These are phyloP conservation scores for Shiraia sp. DNA, from an alignment of 2,329 filamentous ascomycete genomes.

Conservation along the genomic window DNA sequence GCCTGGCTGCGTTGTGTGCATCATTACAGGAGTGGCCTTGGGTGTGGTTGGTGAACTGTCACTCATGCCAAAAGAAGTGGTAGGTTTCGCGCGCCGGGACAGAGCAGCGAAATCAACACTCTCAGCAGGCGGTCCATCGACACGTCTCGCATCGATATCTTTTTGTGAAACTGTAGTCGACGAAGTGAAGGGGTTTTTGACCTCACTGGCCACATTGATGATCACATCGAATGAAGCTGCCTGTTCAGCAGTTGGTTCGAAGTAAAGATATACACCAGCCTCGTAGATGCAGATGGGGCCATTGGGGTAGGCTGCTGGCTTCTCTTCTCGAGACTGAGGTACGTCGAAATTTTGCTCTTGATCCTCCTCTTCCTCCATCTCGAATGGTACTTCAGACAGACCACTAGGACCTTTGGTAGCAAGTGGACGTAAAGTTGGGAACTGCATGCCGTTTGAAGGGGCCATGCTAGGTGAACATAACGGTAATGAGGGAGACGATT, in stretches of 20 bases:
- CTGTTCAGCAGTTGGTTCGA: slow-evolving; percentile 78
- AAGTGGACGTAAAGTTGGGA: slow-evolving; percentile 47
- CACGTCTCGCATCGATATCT: slow-evolving; percentile 40
- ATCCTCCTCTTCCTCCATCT: slow-evolving; percentile 71
- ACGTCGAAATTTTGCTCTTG: slow-evolving; percentile 57
- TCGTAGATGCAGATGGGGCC: slow-evolving; percentile 82
- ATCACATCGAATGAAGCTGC: slow-evolving; percentile 79
- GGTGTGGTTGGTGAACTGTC: slow-evolving; percentile 54
- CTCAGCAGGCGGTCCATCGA: slow-evolving; percentile 42
- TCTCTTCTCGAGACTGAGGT: slow-evolving; percentile 65
- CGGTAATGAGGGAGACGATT: slow-evolving; percentile 64
- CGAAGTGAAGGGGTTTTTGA: slow-evolving; percentile 70
- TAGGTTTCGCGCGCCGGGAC: slow-evolving; percentile 26
- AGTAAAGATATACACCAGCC: slow-evolving; percentile 75
- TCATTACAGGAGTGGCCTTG: slow-evolving; percentile 55
- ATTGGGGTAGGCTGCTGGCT: slow-evolving; percentile 80
- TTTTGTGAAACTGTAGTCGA: slow-evolving; percentile 33
- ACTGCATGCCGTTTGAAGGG: slow-evolving; percentile 56
- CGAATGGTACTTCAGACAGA: slow-evolving; percentile 64
- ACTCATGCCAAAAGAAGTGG: slow-evolving; percentile 29
- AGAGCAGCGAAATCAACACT: slow-evolving; percentile 43
- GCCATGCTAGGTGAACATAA: slow-evolving; percentile 57
- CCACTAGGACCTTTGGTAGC: slow-evolving; percentile 38
- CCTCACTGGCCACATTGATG: slow-evolving; percentile 82
- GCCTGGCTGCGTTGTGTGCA: slow-evolving; percentile 31